Percentiles rank a stretch among this genome's conserved stretches.
These are phyloP conservation scores for Dendrostoma leiphaemia DNA, from an alignment of 2,329 filamentous ascomycete genomes.

Conservation along the genomic window DNA sequence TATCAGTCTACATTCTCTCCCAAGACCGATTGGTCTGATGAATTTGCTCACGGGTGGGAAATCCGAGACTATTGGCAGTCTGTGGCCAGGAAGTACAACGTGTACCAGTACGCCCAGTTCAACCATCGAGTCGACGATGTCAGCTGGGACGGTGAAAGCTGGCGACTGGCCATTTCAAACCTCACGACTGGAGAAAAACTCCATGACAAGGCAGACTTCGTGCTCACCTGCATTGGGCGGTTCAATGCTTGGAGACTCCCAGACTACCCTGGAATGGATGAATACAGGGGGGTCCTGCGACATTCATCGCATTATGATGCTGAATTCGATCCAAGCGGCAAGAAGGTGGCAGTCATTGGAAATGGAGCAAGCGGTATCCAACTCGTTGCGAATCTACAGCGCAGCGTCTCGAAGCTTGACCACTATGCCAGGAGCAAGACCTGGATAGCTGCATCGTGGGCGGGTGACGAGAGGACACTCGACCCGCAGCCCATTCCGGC, in stretches of 20 bases:
- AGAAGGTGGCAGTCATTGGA: slow-evolving; percentile 59
- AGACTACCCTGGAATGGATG: slow-evolving; percentile 54
- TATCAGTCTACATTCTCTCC: slow-evolving; percentile 69
- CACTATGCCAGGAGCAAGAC: slow-evolving; percentile 65
- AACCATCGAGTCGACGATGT: slow-evolving; percentile 53
- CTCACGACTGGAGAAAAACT: slow-evolving; percentile 35
- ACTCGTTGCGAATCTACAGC: slow-evolving; percentile 51
- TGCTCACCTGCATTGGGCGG: slow-evolving; percentile 62
- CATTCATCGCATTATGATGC: slow-evolving; percentile 62
- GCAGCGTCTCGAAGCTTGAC: slow-evolving; percentile 49
- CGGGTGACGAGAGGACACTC: slow-evolving; percentile 51
- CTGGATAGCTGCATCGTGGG: slow-evolving; percentile 66
- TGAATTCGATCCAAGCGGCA: slow-evolving; percentile 44
- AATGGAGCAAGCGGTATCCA: slow-evolving; percentile 63
- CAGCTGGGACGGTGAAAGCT: slow-evolving; percentile 56
- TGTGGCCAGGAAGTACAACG: slow-evolving; percentile 60
- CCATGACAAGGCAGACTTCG: slow-evolving; percentile 53
- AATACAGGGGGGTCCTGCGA: slow-evolving; percentile 54
- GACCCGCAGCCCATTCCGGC: slow-evolving; percentile 53
- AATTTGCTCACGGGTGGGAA: slow-evolving; percentile 65
- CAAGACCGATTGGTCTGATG: slow-evolving; percentile 67
- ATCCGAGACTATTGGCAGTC: slow-evolving; percentile 66
- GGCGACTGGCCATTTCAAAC: slow-evolving; percentile 51
- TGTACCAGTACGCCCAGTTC: slow-evolving; percentile 58
- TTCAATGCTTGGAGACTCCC: slow-evolving; percentile 67